Evolutionary conservation across 345 rosid species (phyloP).

Genomic region (Lepidium aucheri): DNA sequence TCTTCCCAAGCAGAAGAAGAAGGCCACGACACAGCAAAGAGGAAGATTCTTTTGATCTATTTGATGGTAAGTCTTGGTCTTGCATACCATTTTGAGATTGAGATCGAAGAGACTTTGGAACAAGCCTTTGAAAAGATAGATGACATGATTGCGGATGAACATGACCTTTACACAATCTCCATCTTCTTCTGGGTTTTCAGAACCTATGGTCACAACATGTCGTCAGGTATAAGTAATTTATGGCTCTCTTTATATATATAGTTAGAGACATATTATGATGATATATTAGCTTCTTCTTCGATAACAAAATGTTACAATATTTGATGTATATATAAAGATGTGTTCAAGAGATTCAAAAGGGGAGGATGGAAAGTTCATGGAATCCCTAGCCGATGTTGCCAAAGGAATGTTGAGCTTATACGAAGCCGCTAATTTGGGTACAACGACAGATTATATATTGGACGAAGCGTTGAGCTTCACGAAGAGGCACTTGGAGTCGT

Average conservation of each 20-base stretch:
- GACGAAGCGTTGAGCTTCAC: slow-evolving; percentile 30
- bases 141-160: not conserved
- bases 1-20: not conserved
- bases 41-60: not conserved
- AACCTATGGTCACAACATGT: not conserved
- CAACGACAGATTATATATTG: slow-evolving; percentile 22
- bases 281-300: not conserved
- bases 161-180: not conserved
- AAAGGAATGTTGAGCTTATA: slow-evolving; percentile 32
- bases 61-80: slow-evolving; percentile 2
- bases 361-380: slow-evolving; percentile 12
- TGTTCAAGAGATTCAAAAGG: slow-evolving; percentile 25
- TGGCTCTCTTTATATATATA: not conserved
- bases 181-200: not conserved
- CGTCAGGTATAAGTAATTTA: not conserved
- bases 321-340: slow-evolving; percentile 16
- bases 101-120: not conserved
- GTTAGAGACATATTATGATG: not conserved
- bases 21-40: not conserved
- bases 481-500: not conserved
- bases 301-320: not conserved
- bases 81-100: slow-evolving; percentile 2
- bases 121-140: not conserved
- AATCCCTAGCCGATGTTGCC: not conserved
- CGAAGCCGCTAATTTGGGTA: slow-evolving; percentile 29